Evolutionary conservation across 2,329 filamentous ascomycete genomes (phyloP).

Genomic region (Aspergillus pseudoterreus): DNA sequence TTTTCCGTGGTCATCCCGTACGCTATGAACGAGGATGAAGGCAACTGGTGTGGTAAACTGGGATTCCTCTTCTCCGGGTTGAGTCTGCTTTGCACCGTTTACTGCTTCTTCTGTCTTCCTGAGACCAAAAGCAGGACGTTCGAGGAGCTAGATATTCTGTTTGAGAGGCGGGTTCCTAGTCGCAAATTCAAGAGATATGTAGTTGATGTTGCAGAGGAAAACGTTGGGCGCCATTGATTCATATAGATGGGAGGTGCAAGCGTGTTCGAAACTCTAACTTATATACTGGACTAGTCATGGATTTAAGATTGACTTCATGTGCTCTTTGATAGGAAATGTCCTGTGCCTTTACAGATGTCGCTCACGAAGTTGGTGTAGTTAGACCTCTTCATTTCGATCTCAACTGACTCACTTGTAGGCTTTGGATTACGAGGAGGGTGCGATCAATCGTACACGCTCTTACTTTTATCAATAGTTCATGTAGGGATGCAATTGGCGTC

Average conservation of each 20-base stretch:
- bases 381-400: not conserved
- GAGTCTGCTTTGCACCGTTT: constrained; percentile 1
- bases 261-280: too few species aligned
- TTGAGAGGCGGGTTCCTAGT: constrained; percentile 1
- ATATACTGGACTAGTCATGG: too few species aligned
- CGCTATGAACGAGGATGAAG: constrained; percentile 26
- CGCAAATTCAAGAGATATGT: constrained; percentile 1
- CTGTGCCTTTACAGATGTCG: too few species aligned
- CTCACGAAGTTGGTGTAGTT: too few species aligned
- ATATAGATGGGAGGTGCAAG: too few species aligned
- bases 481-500: not conserved
- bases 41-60: constrained; percentile 11
- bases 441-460: not conserved
- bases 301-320: too few species aligned
- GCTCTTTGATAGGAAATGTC: too few species aligned
- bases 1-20: constrained; percentile 31
- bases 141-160: constrained; percentile 13
- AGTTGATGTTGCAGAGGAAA: not conserved
- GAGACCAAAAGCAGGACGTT: constrained; percentile 12
- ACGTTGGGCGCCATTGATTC: too few species aligned
- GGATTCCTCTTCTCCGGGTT: constrained; percentile 8
- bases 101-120: constrained; percentile 5
- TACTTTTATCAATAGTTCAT: constrained; percentile 6
- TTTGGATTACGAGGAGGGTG: constrained; percentile 5
- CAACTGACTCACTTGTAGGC: not conserved